phyloP scores from a whole-genome alignment of 768 basidiomycete genomes.

The Trametes punicea region DNA sequence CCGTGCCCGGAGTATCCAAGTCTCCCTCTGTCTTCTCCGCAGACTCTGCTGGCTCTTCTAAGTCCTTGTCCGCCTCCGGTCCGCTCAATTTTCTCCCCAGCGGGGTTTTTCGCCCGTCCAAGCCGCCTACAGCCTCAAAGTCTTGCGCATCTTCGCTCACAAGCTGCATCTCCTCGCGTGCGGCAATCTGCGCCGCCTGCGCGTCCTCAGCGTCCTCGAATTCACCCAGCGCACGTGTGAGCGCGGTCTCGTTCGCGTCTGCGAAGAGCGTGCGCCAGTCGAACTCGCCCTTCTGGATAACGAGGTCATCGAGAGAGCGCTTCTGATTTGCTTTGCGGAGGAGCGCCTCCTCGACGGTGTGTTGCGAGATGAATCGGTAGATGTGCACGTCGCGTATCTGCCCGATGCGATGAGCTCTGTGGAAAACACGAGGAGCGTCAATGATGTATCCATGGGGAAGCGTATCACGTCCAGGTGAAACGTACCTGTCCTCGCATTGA shows the following conservation, averaged over 20 bases:
- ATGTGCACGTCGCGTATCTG: conserved; percentile 96
- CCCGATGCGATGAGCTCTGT: conserved; percentile 94
- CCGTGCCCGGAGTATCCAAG: conserved; percentile 14
- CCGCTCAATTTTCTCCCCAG: conserved; percentile 14
- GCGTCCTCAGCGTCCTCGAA: conserved; percentile 89
- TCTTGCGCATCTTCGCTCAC: conserved; percentile 82
- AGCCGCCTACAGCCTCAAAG: conserved; percentile 54
- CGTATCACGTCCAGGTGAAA: neutral
- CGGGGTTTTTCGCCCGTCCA: neutral
- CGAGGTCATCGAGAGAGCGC: conserved; percentile 82
- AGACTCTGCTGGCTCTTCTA: conserved; percentile 4
- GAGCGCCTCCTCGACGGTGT: conserved; percentile 96
- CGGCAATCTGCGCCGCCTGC: conserved; percentile 74
- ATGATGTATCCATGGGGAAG: neutral
- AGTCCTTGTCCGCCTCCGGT: conserved; percentile 8
- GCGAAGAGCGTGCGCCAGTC: conserved; percentile 87
- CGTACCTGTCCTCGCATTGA: conserved; percentile 90
- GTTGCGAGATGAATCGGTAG: conserved; percentile 86
- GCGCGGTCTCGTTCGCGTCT: conserved; percentile 50
- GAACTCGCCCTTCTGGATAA: conserved; percentile 92
- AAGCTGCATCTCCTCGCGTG: conserved; percentile 64
- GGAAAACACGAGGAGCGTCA: conserved; percentile 7
- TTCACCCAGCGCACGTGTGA: conserved; percentile 75
- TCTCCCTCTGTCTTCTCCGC: conserved; percentile 26
- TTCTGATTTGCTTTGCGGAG: conserved; percentile 98